Conservation (phyloP, 306 rosid species). For the Glycine latifolia region DNA sequence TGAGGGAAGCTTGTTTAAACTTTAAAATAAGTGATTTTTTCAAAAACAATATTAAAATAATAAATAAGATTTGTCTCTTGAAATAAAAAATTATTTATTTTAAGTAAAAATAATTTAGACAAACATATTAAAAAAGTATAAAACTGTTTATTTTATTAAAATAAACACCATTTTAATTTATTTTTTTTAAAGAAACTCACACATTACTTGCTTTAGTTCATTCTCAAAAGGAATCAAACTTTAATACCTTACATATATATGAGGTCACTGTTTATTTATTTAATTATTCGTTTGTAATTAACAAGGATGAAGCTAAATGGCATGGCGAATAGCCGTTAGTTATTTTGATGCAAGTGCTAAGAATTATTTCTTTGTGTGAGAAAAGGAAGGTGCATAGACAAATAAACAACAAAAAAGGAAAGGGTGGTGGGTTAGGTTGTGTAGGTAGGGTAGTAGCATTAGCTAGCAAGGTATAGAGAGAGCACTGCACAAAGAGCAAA, state of each 20-base stretch:
- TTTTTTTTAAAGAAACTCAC: too few relatives aligned
- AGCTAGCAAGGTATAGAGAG: not conserved
- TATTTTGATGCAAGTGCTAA: conserved; percentile 43
- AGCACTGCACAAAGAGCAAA: not conserved
- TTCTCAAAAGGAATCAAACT: not conserved
- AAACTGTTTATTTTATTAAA: too few relatives aligned
- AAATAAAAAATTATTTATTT: too few relatives aligned
- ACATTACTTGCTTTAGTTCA: too few relatives aligned
- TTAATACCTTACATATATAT: not conserved
- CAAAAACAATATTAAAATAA: too few relatives aligned
- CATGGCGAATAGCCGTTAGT: not conserved
- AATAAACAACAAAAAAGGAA: conserved; percentile 44
- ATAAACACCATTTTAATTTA: too few relatives aligned
- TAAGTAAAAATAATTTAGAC: too few relatives aligned
- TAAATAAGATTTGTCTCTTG: too few relatives aligned
- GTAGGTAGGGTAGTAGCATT: not conserved
- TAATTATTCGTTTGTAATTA: not conserved
- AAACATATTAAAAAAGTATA: too few relatives aligned
- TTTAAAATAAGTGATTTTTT: too few relatives aligned
- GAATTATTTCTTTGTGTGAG: conserved; percentile 7
- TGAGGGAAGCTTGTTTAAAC: too few relatives aligned
- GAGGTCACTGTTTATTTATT: too few relatives aligned
- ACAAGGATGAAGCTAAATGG: conserved; percentile 19
- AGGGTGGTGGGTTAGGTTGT: conserved; percentile 44
- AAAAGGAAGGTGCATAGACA: conserved; percentile 42